Percentiles rank a stretch among this genome's conserved stretches.
These are phyloP conservation scores for Metschnikowia vanudenii DNA, from an alignment of 805 yeast species.

Conservation along the genomic window DNA sequence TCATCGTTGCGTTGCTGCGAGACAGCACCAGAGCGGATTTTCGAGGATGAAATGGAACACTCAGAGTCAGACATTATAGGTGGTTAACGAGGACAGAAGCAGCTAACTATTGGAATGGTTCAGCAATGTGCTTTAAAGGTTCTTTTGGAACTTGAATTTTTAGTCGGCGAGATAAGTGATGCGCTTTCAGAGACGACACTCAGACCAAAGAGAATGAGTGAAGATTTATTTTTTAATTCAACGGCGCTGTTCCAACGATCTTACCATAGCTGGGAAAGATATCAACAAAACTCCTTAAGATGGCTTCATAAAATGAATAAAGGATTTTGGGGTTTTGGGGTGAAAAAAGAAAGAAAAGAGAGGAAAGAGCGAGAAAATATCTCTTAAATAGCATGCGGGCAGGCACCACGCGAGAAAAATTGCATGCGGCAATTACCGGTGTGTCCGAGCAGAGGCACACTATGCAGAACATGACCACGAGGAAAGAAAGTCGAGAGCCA, in stretches of 20 bases:
- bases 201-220: slow-evolving; percentile 2
- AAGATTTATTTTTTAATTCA: not conserved
- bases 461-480: not conserved
- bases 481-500: not conserved
- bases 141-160: not conserved
- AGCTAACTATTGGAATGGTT: not conserved
- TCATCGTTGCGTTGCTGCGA: slow-evolving; percentile 29
- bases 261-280: slow-evolving; percentile 12
- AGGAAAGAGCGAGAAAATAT: not conserved
- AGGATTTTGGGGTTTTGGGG: slow-evolving; percentile 4
- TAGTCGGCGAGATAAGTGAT: not conserved
- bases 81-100: not conserved
- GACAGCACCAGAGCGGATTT: slow-evolving; percentile 18
- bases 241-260: slow-evolving; percentile 9
- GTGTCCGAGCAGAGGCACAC: not conserved
- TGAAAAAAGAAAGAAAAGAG: not conserved
- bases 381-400: not conserved
- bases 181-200: slow-evolving; percentile 4
- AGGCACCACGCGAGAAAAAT: not conserved
- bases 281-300: slow-evolving; percentile 1
- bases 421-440: not conserved
- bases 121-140: not conserved
- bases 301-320: slow-evolving; percentile 6
- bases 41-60: slow-evolving; percentile 30
- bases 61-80: slow-evolving; percentile 41